Percentiles rank a stretch among this genome's conserved stretches.
These are phyloP conservation scores for Exophiala sp. DNA, from an alignment of 2,329 filamentous ascomycete species.

Conservation along the genomic window DNA sequence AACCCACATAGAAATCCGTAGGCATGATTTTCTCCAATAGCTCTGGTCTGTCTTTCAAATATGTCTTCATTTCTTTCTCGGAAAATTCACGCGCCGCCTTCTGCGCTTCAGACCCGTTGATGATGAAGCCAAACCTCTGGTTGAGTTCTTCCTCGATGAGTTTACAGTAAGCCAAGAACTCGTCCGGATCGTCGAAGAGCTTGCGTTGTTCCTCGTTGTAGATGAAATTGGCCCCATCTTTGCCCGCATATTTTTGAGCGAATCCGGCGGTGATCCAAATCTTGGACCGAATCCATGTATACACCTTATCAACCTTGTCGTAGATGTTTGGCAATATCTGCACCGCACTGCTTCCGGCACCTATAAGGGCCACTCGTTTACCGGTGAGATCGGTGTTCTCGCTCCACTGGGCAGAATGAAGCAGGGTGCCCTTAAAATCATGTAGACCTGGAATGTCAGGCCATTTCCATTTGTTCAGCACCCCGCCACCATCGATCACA, in stretches of 20 bases:
- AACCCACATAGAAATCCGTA: slow-evolving; percentile 27
- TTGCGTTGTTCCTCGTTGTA: slow-evolving; percentile 26
- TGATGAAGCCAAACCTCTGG: slow-evolving; percentile 19
- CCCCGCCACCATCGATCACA: slow-evolving; percentile 29
- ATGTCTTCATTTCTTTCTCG: slow-evolving; percentile 26
- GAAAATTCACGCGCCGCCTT: slow-evolving; percentile 16
- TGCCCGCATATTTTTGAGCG: slow-evolving; percentile 25
- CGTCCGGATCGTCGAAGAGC: slow-evolving; percentile 16
- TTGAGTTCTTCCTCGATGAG: slow-evolving; percentile 26
- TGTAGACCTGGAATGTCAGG: slow-evolving; percentile 35
- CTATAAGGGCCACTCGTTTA: slow-evolving; percentile 29
- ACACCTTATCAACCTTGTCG: slow-evolving; percentile 32
- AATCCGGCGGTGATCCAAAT: slow-evolving; percentile 31
- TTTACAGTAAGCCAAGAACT: slow-evolving; percentile 23
- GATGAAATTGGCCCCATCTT: slow-evolving; percentile 23
- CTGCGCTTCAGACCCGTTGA: slow-evolving; percentile 14
- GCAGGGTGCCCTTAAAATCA: slow-evolving; percentile 33
- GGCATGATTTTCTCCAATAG: slow-evolving; percentile 29
- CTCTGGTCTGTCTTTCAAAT: slow-evolving; percentile 23
- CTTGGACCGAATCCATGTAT: slow-evolving; percentile 31
- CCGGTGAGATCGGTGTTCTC: slow-evolving; percentile 28
- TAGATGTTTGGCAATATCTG: slow-evolving; percentile 37
- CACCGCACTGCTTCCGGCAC: slow-evolving; percentile 27
- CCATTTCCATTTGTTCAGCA: slow-evolving; percentile 34
- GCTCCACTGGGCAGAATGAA: slow-evolving; percentile 34